These are phyloP conservation scores for Talaromyces stipitatus DNA, from an alignment of 495 filamentous ascomycete genomes.

Conservation along the genomic window DNA sequence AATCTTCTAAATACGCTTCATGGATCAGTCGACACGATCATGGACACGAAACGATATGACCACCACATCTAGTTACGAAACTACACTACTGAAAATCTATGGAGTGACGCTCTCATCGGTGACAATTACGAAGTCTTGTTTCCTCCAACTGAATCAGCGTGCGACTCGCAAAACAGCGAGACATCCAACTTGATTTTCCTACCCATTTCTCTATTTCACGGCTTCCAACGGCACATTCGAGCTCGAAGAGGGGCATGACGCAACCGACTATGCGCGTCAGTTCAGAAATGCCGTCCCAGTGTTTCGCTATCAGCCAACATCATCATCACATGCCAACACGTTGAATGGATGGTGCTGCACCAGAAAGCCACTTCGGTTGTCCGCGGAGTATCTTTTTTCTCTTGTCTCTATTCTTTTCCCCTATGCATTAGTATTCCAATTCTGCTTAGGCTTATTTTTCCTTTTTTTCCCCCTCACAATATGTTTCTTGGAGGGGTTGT, in stretches of 20 bases:
- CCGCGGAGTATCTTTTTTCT: background rate
- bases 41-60: background rate
- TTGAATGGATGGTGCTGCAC: background rate
- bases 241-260: background rate
- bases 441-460: background rate
- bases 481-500: background rate
- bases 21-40: background rate
- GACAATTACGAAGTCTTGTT: background rate
- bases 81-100: background rate
- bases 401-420: too few relatives aligned
- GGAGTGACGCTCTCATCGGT: background rate
- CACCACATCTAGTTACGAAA: background rate
- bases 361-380: background rate
- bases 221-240: background rate
- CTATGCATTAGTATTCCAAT: background rate
- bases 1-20: background rate
- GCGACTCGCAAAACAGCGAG: background rate
- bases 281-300: background rate
- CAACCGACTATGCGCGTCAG: background rate
- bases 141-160: background rate
- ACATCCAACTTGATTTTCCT: background rate
- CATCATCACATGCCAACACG: slow-evolving; percentile 2
- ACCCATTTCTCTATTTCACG: background rate
- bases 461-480: background rate
- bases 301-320: background rate